phyloP scores from a whole-genome alignment of 129 eudicot species.

The Tanacetum coccineum region DNA sequence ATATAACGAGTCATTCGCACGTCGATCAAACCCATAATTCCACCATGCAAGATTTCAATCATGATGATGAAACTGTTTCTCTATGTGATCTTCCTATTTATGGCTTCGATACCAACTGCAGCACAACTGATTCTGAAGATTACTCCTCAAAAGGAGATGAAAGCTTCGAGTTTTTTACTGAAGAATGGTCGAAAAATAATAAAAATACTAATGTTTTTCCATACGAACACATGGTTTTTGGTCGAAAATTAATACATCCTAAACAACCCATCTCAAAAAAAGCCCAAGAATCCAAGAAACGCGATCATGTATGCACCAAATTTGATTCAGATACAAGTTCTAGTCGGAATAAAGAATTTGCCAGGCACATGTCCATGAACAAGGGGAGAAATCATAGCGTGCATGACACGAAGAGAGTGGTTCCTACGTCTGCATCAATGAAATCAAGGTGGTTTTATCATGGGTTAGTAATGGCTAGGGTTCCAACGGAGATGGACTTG shows the following conservation, averaged over 20 bases:
- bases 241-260: constrained; percentile 16
- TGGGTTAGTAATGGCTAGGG: constrained; percentile 29
- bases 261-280: constrained; percentile 24
- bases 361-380: constrained; percentile 15
- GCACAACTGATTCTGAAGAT: constrained; percentile 15
- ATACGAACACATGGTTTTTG: constrained; percentile 10
- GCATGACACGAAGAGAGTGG: constrained; percentile 6
- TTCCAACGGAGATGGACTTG: constrained; percentile 31
- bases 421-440: constrained; percentile 11
- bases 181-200: constrained; percentile 23
- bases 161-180: constrained; percentile 31
- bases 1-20: background rate
- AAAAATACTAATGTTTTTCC: constrained; percentile 21
- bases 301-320: constrained; percentile 3
- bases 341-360: constrained; percentile 4
- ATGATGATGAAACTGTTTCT: constrained; percentile 30
- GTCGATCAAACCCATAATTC: constrained; percentile 6
- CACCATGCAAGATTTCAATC: constrained; percentile 18
- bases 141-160: constrained; percentile 29
- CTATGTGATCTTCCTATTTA: constrained; percentile 27
- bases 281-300: constrained; percentile 27
- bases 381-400: constrained; percentile 24
- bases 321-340: background rate
- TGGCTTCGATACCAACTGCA: constrained; percentile 10
- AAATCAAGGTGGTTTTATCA: constrained; percentile 33